Percentiles rank a stretch among this genome's conserved stretches.
phyloP scores from a whole-genome alignment of 2,329 filamentous ascomycete species.

The Paracorniculantispora psalliotae region DNA sequence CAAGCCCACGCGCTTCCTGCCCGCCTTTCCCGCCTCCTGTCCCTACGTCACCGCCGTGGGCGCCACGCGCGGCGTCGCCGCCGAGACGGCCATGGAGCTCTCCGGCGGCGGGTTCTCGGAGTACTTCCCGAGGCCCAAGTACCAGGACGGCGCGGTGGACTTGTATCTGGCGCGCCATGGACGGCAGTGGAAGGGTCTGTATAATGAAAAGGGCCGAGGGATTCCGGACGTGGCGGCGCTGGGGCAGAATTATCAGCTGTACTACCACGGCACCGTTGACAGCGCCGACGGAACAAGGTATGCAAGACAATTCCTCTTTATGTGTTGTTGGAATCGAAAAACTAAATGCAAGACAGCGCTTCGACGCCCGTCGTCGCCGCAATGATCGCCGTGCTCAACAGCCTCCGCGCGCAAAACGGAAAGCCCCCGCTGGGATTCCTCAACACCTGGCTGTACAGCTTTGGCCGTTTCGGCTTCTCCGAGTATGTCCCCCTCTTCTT shows the following conservation, averaged over 20 bases:
- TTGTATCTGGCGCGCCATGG: conserved; percentile 40
- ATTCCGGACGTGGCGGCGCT: conserved; percentile 61
- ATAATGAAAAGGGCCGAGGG: conserved; percentile 46
- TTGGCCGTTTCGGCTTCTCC: conserved; percentile 27
- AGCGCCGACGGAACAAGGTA: conserved; percentile 31
- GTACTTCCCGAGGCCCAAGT: conserved; percentile 38
- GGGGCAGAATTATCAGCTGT: conserved; percentile 28
- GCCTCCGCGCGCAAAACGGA: conserved; percentile 51
- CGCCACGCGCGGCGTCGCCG: conserved; percentile 43
- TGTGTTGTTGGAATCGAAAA: too few species aligned
- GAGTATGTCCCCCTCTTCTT: conserved; percentile 25
- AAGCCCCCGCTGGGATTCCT: conserved; percentile 52
- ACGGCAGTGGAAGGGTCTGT: conserved; percentile 44
- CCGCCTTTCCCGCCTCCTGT: conserved; percentile 36
- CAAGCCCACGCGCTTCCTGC: conserved; percentile 29
- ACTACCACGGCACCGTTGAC: conserved; percentile 25
- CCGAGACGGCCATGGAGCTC: conserved; percentile 50
- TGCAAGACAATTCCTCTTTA: too few species aligned
- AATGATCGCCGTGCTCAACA: conserved; percentile 61
- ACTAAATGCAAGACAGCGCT: too few species aligned
- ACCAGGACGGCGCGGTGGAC: conserved; percentile 42
- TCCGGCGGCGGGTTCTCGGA: conserved; percentile 49
- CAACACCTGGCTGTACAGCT: conserved; percentile 55
- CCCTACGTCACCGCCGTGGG: conserved; percentile 61
- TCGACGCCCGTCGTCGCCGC: conserved; percentile 58